These are phyloP conservation scores for Poteriospumella lacustris DNA, from an alignment of 108 stramenopile genomes.

Conservation along the genomic window DNA sequence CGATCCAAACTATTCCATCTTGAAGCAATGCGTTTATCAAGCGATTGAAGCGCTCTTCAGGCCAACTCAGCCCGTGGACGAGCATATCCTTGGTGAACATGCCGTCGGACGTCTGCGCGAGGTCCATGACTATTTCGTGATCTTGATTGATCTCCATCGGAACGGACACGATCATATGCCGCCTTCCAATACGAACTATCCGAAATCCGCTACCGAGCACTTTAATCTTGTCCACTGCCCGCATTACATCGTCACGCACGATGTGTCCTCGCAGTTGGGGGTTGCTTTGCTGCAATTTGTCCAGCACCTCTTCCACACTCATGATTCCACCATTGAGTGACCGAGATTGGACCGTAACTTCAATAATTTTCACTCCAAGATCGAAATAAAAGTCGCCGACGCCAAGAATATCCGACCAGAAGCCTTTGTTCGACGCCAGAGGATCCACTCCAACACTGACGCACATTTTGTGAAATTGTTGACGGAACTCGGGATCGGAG, in stretches of 20 bases:
- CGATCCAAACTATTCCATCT: constrained; percentile 28
- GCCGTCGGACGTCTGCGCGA: neutral
- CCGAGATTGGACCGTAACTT: constrained; percentile 66
- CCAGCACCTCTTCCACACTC: constrained; percentile 32
- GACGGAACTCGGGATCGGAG: constrained; percentile 74
- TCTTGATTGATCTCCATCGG: constrained; percentile 17
- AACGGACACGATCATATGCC: neutral
- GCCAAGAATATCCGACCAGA: constrained; percentile 62
- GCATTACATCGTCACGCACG: neutral
- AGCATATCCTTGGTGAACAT: neutral
- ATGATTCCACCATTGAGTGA: constrained; percentile 91
- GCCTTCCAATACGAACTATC: neutral
- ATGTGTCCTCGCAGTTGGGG: neutral
- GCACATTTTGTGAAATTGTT: constrained; percentile 90
- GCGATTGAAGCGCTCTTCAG: constrained; percentile 12
- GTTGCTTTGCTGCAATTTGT: neutral
- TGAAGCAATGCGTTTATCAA: neutral
- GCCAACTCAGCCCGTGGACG: neutral
- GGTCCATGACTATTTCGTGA: neutral
- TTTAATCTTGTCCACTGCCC: constrained; percentile 2
- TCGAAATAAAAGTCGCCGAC: constrained; percentile 97
- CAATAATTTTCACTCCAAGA: constrained; percentile 90
- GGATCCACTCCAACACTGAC: constrained; percentile 67
- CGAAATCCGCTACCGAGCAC: constrained; percentile 15
- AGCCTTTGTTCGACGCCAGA: constrained; percentile 60